Evolutionary conservation across 306 rosid species (phyloP), one percentile per base, ranked within the genome.

Genomic region (Glycyrrhiza uralensis): DNA sequence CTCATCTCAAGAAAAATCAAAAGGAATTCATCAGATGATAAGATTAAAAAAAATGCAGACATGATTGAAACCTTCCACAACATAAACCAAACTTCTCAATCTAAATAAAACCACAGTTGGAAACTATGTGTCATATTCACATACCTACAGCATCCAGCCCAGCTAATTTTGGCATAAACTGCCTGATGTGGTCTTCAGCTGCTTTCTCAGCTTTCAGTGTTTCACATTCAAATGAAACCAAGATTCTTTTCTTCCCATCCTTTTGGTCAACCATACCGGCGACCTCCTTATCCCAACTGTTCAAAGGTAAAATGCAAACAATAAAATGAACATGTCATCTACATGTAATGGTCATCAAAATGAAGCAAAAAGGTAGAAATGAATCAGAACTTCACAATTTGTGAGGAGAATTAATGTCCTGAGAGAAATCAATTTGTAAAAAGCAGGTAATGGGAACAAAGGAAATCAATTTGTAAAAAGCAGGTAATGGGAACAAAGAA

Each of bases 101-200:
- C 58, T 17, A 57, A 59, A 20, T 66, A 18, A 64, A 78, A 28
- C 39, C 24, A 73, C 50, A 69, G 9, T 33, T 60, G 9, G 47
- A 19, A 44, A 24, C 4, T 9, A 58, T n/a, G n/a, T n/a, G n/a
- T n/a, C n/a, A 71, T 86, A 68, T 84, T 54, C 26, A 80, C 94
- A 64, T 89, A 91, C 97, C 97, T 60, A 94, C 87, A 71, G 97
- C 99, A 82, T 94, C 94, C 41, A 89, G 81, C 33, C 97, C 97
- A 2, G 88, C 86, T 79, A 91, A 78, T 74, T 94, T 94, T 52
- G 99, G 97, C 92, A 94, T 66, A 83, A 87, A 94, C 69, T 88
- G 84, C 54, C 42, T 86, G 82, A 91, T 87, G 80, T 91, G 99
- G 20, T 91, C 99, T 86, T 94, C 95, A 18, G 97, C 97, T 36